These are phyloP conservation scores for Sanghuangporus sanghuang DNA, from an alignment of 1,284 basidiomycete species.

Conservation along the genomic window DNA sequence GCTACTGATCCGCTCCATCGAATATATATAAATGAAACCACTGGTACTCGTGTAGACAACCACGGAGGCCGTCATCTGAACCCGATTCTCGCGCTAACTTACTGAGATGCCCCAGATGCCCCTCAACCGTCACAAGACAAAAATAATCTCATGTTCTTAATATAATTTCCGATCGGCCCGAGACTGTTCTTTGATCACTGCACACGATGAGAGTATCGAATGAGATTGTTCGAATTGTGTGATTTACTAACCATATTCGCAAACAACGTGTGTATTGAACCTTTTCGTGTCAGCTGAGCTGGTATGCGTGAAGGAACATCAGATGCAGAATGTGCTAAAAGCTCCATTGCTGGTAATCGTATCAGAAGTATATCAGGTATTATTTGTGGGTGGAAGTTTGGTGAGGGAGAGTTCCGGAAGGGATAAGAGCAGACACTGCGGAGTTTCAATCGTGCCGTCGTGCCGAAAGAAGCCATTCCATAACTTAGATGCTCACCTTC, in stretches of 20 bases:
- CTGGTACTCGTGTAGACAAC: no score
- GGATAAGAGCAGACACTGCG: neutral
- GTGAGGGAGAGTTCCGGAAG: conserved; percentile 1
- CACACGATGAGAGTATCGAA: no score
- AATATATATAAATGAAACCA: no score
- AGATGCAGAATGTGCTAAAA: neutral
- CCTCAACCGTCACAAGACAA: no score
- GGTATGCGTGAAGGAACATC: neutral
- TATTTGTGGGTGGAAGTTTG: neutral
- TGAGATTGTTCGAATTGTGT: neutral
- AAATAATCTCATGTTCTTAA: no score
- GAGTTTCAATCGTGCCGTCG: conserved; percentile 1
- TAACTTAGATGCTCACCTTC: neutral
- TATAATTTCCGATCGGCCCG: no score
- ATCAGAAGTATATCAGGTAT: neutral
- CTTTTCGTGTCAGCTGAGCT: neutral
- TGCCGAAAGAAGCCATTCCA: conserved; percentile 2
- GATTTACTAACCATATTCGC: neutral
- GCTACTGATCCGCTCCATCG: neutral
- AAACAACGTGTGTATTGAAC: neutral
- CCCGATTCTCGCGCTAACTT: no score
- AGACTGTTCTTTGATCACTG: no score
- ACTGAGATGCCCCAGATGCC: no score
- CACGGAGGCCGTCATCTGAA: no score
- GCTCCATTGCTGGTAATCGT: neutral